Evolutionary conservation across 345 rosid genomes (phyloP).

Genomic region (Brassica juncea): DNA sequence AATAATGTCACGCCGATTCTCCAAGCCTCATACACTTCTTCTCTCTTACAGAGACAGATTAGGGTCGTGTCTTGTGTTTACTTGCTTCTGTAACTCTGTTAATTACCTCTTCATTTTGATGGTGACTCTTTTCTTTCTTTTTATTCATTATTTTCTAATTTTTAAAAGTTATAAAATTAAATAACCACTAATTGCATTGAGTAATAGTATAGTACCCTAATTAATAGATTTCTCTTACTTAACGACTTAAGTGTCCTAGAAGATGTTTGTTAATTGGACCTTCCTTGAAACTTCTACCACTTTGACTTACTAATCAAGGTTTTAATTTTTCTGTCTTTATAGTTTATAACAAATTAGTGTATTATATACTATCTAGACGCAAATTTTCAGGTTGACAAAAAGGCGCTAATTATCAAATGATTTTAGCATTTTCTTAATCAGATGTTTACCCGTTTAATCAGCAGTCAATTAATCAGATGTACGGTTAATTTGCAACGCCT

Average conservation of each 20-base stretch:
- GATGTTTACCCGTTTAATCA: neutral
- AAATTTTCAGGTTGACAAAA: too few relatives aligned
- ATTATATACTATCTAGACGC: neutral
- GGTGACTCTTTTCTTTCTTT: constrained; percentile 24
- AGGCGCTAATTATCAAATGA: neutral
- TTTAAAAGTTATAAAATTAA: neutral
- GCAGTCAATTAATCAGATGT: neutral
- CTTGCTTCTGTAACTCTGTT: constrained; percentile 30
- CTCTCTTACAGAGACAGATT: constrained; percentile 28
- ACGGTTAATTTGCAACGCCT: too few relatives aligned
- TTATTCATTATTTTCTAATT: neutral
- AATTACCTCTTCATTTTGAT: constrained; percentile 27
- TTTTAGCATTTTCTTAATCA: neutral
- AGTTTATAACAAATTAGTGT: neutral
- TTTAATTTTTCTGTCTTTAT: neutral
- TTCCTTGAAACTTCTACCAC: constrained; percentile 8
- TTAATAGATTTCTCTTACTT: neutral
- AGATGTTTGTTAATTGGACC: neutral
- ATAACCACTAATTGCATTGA: neutral
- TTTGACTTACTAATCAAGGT: neutral
- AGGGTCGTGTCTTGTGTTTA: constrained; percentile 31
- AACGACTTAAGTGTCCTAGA: constrained; percentile 16
- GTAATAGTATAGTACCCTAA: neutral
- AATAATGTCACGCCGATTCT: constrained; percentile 47
- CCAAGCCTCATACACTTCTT: constrained; percentile 36